Conservation (phyloP, 176 grass and related monocot genomes). For the Aegilops sharonensis region DNA sequence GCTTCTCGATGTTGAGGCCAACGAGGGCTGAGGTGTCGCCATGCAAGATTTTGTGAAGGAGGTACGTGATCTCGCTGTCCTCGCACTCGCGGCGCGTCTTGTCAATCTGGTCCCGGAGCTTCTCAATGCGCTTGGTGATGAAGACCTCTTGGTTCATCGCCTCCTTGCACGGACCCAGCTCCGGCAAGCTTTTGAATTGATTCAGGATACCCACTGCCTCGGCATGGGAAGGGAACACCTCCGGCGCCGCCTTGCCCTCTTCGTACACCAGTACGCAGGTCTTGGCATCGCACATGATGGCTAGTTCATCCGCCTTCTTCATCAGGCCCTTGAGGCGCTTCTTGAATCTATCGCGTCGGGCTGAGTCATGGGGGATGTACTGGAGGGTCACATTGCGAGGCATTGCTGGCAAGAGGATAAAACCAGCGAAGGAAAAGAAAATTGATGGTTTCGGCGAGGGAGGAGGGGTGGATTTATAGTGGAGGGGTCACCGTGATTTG, state of each 20-base stretch:
- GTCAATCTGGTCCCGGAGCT: conserved; percentile 10
- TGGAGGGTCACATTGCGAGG: conserved; percentile 22
- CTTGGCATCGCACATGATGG: conserved; percentile 27
- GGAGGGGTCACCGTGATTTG: neutral
- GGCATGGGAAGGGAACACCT: conserved; percentile 12
- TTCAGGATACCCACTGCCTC: neutral
- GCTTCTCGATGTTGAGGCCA: neutral
- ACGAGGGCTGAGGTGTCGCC: neutral
- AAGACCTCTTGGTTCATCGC: conserved; percentile 34
- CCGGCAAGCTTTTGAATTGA: conserved; percentile 15
- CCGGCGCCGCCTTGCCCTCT: neutral
- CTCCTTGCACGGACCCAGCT: conserved; percentile 36
- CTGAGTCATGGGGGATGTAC: conserved; percentile 29
- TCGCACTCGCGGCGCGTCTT: neutral
- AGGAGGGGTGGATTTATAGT: neutral
- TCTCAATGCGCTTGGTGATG: conserved; percentile 20
- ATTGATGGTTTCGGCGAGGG: neutral
- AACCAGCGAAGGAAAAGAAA: neutral
- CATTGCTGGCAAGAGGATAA: neutral
- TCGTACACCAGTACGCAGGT: conserved; percentile 30
- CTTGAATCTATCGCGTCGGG: conserved; percentile 21
- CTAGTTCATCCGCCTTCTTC: conserved; percentile 41
- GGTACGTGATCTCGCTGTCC: neutral
- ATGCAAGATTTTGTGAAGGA: conserved; percentile 4
- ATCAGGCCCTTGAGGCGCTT: conserved; percentile 15